Evolutionary conservation across 2,329 filamentous ascomycete species (phyloP).

Genomic region (Didymella arachidicola): DNA sequence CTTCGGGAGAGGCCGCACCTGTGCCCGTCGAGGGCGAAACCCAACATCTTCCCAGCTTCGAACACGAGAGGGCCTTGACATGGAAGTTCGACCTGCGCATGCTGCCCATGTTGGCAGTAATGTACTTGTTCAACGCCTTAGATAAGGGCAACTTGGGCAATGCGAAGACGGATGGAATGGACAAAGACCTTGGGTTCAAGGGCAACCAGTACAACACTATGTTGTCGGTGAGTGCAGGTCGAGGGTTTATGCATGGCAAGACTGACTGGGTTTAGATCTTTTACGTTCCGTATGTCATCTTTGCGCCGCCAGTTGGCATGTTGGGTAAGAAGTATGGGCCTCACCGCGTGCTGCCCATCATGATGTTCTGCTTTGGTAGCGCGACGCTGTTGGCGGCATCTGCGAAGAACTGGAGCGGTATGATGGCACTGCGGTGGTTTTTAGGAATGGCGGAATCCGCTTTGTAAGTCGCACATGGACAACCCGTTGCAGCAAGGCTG

Average conservation of each 20-base stretch:
- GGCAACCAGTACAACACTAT: conserved; percentile 73
- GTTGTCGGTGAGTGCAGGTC: conserved; percentile 52
- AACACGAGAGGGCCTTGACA: conserved; percentile 55
- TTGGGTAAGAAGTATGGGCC: conserved; percentile 74
- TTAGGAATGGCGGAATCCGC: conserved; percentile 71
- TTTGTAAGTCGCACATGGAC: conserved; percentile 51
- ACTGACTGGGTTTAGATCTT: conserved; percentile 61
- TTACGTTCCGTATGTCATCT: conserved; percentile 77
- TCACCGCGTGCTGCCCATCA: conserved; percentile 67
- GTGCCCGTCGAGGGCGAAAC: conserved; percentile 40
- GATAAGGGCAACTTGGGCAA: conserved; percentile 51
- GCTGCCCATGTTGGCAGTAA: conserved; percentile 65
- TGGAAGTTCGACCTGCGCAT: conserved; percentile 64
- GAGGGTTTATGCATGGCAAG: neutral
- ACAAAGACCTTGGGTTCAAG: conserved; percentile 66
- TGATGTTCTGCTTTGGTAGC: conserved; percentile 73
- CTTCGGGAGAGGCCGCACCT: conserved; percentile 39
- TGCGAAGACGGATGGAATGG: conserved; percentile 54
- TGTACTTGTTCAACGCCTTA: conserved; percentile 64
- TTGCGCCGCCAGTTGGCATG: conserved; percentile 70
- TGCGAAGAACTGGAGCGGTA: conserved; percentile 67
- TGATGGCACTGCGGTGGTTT: conserved; percentile 74
- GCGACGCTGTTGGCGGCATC: conserved; percentile 68
- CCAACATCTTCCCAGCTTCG: conserved; percentile 45
- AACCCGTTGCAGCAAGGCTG: neutral